Evolutionary conservation across 2,329 filamentous ascomycete species (phyloP), one percentile per base, ranked within the genome.

Genomic region (Penicillium brevicompactum): DNA sequence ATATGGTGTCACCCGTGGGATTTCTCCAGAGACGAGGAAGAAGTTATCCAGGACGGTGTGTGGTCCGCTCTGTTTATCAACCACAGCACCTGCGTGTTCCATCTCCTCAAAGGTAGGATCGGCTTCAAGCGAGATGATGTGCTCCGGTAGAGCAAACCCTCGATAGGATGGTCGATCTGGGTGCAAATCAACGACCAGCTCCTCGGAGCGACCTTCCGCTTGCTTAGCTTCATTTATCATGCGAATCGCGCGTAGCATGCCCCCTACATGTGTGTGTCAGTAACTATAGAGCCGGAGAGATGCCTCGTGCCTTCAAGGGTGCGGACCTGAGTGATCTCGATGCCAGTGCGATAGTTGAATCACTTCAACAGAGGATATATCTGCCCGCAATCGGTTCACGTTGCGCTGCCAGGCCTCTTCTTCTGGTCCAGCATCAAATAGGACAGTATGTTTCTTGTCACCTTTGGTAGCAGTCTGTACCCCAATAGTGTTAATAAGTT

Each of bases 401-500:
- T 84, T 84, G n/a, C 73, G 69, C 59, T 80, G 76, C 77, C 80
- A 84, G 3, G 75, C 69, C 7, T 76, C 74, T 42, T 78, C 81
- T 62, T 83, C 81, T 0, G 82, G 82, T 0, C 81, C 82, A 1
- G 78, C 74, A 60, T 84, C 82, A 53, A 84, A 84, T 1, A 84
- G 74, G 4, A 84, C 65, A 0, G 77, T 76, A 51, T 78, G 80
- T 4, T 74, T 76, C 21, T 67, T 65, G 2, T 72, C 71, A 3
- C 74, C 78, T 57, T 75, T 79, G 0, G 71, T 78, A 3, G 75
- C 80, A 0, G 80, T 84, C 79, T 80, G 56, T 30, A 41, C 16
- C 6, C 34, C 34, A 5, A n/a, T 37, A 13, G 24, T 5, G 3
- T 14, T 7, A n/a, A n/a, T 37, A 14, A 37, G 34, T 14, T n/a